Percentiles rank a stretch among this genome's conserved stretches.
Conservation (phyloP, 2,329 filamentous ascomycete genomes). For the Calonectria hongkongensis region DNA sequence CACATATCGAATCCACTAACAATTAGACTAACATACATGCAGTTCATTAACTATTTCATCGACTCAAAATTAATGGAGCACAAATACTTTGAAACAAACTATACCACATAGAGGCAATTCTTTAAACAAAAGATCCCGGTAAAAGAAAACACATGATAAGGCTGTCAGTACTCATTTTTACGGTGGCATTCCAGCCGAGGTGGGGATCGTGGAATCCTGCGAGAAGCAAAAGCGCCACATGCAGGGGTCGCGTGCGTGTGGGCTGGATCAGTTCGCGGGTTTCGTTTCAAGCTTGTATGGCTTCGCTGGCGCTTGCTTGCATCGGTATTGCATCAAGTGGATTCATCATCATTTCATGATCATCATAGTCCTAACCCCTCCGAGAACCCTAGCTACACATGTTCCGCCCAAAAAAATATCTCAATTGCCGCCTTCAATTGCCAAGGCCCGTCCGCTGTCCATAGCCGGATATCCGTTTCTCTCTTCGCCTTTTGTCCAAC, state of each 20-base stretch:
- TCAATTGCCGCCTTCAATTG: neutral
- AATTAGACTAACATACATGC: too few species aligned
- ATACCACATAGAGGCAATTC: neutral
- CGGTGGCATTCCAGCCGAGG: neutral
- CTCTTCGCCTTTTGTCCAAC: neutral
- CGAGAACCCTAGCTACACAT: neutral
- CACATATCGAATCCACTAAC: too few species aligned
- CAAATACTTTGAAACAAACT: too few species aligned
- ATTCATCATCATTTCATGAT: slow-evolving; percentile 18
- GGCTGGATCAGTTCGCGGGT: slow-evolving; percentile 2
- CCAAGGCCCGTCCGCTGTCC: neutral
- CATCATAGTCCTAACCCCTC: slow-evolving; percentile 7
- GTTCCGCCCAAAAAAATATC: neutral
- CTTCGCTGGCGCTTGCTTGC: slow-evolving; percentile 20
- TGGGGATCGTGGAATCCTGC: neutral
- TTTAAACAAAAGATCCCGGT: neutral
- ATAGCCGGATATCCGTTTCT: neutral
- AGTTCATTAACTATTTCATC: too few species aligned
- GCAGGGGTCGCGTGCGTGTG: neutral
- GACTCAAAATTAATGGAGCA: too few species aligned
- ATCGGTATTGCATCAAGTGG: neutral
- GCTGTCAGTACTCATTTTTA: slow-evolving; percentile 3
- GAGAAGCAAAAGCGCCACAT: slow-evolving; percentile 1
- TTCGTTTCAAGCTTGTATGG: neutral
- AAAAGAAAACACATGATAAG: neutral